Evolutionary conservation across 345 rosid genomes (phyloP), one percentile per base, ranked within the genome.

Genomic region (Pseudoturritis turrita): DNA sequence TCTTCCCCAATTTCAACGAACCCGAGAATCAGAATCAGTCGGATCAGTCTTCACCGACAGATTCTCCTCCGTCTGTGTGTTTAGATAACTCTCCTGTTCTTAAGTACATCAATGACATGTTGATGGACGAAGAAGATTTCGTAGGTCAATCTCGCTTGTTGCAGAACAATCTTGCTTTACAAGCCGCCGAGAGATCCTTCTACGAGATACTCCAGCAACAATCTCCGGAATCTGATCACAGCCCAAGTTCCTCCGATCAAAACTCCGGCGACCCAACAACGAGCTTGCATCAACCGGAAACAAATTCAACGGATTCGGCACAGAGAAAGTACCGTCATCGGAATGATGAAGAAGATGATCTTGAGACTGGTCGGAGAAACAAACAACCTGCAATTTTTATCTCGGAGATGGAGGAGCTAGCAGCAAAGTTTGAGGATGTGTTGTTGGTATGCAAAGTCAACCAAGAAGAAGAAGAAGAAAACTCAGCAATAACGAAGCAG

Each of bases 121-220:
- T 88, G 43, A 76, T 90, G 96, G 94, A 85, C 72, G 91, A 90
- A 81, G 78, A 85, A 75, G 79, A 68, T 59, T 70, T 79, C 81
- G 87, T 81, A 15, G 83, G 69, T 33, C 76, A 75, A 43, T 78
- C 87, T 28, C 80, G 79, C 39, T 74, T 81, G 78, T 80, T 75
- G 37, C 82, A 79, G 22, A 83, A 82, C 33, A 61, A 80, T 14
- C 60, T 85, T 35, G 91, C 88, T 65, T 78, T 89, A 65, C 87
- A 79, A 74, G 86, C 87, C 40, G 85, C 94, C 0, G 96, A 90
- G 82, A 88, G 77, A 65, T 86, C 89, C 2, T 79, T 89, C 60
- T 85, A 78, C 71, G 85, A 86, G 57, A 78, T 78, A 11, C 76
- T 89, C 44, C 68, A 84, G 65, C 41, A 68, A 3, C 86, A 80